Base-by-base conservation (phyloP, 345 rosid species). In the Anacardium occidentale region DNA sequence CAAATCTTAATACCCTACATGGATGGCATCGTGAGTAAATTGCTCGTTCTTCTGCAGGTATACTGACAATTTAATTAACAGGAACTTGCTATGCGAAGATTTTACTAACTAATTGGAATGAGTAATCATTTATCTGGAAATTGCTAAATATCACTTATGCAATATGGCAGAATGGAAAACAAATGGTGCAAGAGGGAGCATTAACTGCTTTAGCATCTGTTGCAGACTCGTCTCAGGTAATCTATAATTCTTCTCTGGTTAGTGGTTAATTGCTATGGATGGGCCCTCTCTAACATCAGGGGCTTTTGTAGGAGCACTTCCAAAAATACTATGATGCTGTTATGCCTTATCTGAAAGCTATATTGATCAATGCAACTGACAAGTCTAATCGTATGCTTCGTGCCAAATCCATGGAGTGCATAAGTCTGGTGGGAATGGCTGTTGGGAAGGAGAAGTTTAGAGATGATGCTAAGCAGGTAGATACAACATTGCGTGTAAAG, bases 131-230 rank as follows among this genome's bases (percentile, higher is more conserved):
- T 64, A 58, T 56, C n/a, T 44, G 58, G 62, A 37, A 37, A 37
- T 37, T 12, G 60, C 47, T 73, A 60, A 60, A 62, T 60, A 29
- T 70, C 69, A 48, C 71, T 22, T 26, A 26, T 75, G 55, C 60
- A 66, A 25, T 25, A 67, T 59, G 68, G 78, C 64, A 96, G 99
- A 93, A 91, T 87, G 97, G 94, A 77, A 96, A 91, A 64, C 99
- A 93, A 89, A 93, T 96, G 99, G 99, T 96, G 77, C 98, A 96
- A 91, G 99, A 93, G 85, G 99, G 99, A 58, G 99, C 99, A 22
- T 85, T 96, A 83, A 96, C 99, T 68, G 99, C 99, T 72, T 85
- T 96, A 82, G 99, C 99, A 51, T 96, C 99, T 37, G 99, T 96
- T 78, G 98, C 99, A 55, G 99, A 96, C 77, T 96, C 99, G 37